Conservation (phyloP, 345 rosid species). For the Linum tenue region DNA sequence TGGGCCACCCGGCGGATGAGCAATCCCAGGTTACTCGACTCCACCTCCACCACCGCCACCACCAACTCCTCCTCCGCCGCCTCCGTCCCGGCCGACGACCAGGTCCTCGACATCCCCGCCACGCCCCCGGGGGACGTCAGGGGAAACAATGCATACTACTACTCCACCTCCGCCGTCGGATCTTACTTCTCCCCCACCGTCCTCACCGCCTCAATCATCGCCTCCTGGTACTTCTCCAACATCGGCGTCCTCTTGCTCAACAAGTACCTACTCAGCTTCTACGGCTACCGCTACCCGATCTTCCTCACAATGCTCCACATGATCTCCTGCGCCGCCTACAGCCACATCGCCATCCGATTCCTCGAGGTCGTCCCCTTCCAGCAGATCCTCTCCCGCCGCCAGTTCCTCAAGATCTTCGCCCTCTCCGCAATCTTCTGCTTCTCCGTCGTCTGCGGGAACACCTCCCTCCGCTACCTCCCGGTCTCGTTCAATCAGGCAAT, state of each 20-base stretch:
- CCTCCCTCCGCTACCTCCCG: conserved; percentile 83
- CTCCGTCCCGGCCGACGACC: conserved; percentile 13
- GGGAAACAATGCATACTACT: conserved; percentile 20
- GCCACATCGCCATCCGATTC: conserved; percentile 58
- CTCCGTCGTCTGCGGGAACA: conserved; percentile 95
- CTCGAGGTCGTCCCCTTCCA: conserved; percentile 81
- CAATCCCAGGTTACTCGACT: conserved; percentile 56
- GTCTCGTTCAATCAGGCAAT: conserved; percentile 96
- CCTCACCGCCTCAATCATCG: conserved; percentile 63
- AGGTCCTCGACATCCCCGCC: conserved; percentile 63
- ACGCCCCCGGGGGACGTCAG: conserved; percentile 76
- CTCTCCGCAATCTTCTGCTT: conserved; percentile 78
- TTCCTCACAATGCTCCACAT: conserved; percentile 90
- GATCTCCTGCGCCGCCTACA: conserved; percentile 75
- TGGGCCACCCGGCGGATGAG: conserved; percentile 99
- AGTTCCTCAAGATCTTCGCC: conserved; percentile 74
- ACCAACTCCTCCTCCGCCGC: neutral
- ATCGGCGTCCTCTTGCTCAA: conserved; percentile 88
- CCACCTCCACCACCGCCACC: conserved; percentile 32
- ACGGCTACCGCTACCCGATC: conserved; percentile 87
- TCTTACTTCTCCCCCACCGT: conserved; percentile 43
- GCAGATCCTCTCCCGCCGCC: conserved; percentile 64
- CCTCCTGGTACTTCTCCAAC: conserved; percentile 89
- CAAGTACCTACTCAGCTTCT: conserved; percentile 86
- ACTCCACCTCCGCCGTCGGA: conserved; percentile 25